Base-by-base conservation (phyloP, 495 filamentous ascomycete genomes). In the Collariella sp. region DNA sequence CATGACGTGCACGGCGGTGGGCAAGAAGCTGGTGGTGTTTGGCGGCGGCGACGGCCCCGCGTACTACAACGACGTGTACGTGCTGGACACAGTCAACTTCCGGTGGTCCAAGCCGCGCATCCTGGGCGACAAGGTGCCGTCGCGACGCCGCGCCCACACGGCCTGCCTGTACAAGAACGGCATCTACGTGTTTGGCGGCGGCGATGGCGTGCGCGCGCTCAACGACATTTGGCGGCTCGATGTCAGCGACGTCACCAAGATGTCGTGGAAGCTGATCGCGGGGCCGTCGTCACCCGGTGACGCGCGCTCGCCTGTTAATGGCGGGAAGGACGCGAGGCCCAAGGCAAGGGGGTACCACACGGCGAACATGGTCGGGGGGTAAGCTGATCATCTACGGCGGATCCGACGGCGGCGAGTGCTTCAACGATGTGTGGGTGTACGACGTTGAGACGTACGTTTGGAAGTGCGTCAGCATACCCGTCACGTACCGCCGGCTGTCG, bases 61-160 rank as follows among this genome's bases (percentile, higher is more conserved):
- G 18, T 85, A 85, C 66, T 84, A 83, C 67, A 84, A 84, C 56
- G 82, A 84, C 60, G 78, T 85, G 19, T 85, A 83, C 64, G 80
- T 85, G 38, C 72, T 84, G 33, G 82, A 85, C 64, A 85, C 81
- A 33, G 70, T 81, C 55, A 85, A 79, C 60, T 79, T 79, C 60
- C 72, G 78, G 15, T 85, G 79, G 78, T 75, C 74, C 24, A 72
- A 72, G 38, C 79, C 81, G 44, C 72, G 72, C 33, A 76, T 84
- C 49, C 59, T 75, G 12, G 76, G 77, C 29, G 75, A 77, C 52
- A 67, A 70, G 39, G 61, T 62, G 42, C 82, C 82, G 10, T 79
- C 75, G 47, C 76, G 75, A 52, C 70, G 82, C 24, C 65, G 82
- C 20, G 82, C 82, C 5, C 82, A 85, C 65, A 84, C 82, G 11